Conservation (phyloP, 352 stramenopile species). For the Phytophthora megakarya region DNA sequence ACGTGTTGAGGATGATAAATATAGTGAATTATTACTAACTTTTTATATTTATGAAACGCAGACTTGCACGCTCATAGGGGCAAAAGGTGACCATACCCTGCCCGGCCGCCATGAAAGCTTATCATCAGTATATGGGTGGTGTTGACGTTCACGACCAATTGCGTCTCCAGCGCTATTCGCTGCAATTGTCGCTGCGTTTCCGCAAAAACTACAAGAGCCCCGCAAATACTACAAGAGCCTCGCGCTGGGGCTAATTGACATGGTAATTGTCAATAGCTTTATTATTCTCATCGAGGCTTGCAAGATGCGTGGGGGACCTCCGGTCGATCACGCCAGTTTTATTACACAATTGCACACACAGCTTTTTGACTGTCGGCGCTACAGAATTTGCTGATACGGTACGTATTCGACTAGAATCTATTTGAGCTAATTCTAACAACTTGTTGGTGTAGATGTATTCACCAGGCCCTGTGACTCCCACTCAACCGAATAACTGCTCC, state of each 20-base stretch:
- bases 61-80: not conserved
- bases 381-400: not conserved
- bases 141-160: not conserved
- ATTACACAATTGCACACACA: too few species aligned
- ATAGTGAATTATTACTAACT: not conserved
- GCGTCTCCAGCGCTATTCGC: not conserved
- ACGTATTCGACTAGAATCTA: not conserved
- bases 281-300: too few species aligned
- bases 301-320: too few species aligned
- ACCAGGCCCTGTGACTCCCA: not conserved
- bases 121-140: not conserved
- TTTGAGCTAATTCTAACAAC: not conserved
- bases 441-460: not conserved
- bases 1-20: not conserved
- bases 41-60: not conserved
- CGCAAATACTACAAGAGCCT: too few species aligned
- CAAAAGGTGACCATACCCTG: not conserved
- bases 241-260: too few species aligned
- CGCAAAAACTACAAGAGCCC: too few species aligned
- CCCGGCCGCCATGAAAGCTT: not conserved
- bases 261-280: too few species aligned
- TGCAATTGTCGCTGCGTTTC: not conserved
- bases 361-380: not conserved
- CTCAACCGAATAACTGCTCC: not conserved
- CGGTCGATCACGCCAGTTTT: too few species aligned